Evolutionary conservation across 2,329 filamentous ascomycete species (phyloP).

Genomic region (Endoconidiophora polonica): DNA sequence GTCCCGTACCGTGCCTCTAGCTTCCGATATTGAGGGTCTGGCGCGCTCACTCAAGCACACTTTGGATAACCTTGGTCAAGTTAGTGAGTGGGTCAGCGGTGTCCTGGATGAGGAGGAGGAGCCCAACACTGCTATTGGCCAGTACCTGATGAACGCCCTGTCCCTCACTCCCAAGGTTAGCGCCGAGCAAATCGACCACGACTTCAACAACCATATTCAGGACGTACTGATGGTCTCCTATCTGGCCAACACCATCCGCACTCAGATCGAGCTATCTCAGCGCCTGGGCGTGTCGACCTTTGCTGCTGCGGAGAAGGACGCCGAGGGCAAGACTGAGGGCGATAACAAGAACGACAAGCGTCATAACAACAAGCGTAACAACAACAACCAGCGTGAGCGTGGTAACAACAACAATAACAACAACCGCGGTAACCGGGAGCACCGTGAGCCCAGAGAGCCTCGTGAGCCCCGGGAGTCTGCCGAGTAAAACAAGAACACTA

Average conservation of each 20-base stretch:
- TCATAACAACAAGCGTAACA: conserved; percentile 28
- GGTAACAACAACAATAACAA: conserved; percentile 32
- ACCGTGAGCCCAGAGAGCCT: conserved; percentile 13
- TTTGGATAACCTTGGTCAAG: conserved; percentile 74
- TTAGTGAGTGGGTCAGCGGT: conserved; percentile 79
- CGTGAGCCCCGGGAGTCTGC: conserved; percentile 16
- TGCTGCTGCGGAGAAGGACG: conserved; percentile 31
- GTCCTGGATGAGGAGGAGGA: conserved; percentile 86
- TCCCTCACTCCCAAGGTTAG: conserved; percentile 92
- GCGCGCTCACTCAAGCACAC: conserved; percentile 78
- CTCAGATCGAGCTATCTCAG: conserved; percentile 96
- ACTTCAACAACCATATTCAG: conserved; percentile 99
- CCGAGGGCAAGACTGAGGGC: conserved; percentile 28
- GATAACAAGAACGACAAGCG: conserved; percentile 30
- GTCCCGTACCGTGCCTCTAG: conserved; percentile 52
- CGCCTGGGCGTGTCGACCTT: conserved; percentile 69
- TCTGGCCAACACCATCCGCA: conserved; percentile 95
- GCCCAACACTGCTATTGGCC: conserved; percentile 79
- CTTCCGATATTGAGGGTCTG: conserved; percentile 78
- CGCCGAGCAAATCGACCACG: conserved; percentile 72
- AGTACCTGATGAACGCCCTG: conserved; percentile 87
- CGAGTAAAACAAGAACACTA: conserved; percentile 18
- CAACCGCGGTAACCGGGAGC: conserved; percentile 27
- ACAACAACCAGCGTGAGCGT: conserved; percentile 24
- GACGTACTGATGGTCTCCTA: conserved; percentile 97